Percentiles rank a stretch among this genome's conserved stretches.
phyloP scores from a whole-genome alignment of 352 stramenopile species.

The Thalassiosira mediterranea region DNA sequence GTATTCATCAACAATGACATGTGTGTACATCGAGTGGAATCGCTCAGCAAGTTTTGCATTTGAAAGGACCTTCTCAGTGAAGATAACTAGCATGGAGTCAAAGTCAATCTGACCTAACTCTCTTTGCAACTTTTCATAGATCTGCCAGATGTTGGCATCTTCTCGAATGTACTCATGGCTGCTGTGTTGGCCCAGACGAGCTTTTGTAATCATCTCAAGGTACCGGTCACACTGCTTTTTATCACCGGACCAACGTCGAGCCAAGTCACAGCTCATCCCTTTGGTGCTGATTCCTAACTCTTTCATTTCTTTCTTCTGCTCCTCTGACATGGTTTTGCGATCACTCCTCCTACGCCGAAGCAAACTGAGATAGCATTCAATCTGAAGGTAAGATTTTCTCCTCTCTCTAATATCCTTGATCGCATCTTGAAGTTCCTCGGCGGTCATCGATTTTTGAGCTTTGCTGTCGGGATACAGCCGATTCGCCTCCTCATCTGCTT shows the following conservation, averaged over 20 bases:
- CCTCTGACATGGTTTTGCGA: too few species aligned
- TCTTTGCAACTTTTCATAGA: slow-evolving; percentile 24
- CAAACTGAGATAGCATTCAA: too few species aligned
- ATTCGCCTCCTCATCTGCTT: too few species aligned
- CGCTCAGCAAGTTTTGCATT: slow-evolving; percentile 9
- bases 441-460: too few species aligned
- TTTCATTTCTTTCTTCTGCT: too few species aligned
- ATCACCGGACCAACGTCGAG: not conserved
- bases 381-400: too few species aligned
- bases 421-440: too few species aligned
- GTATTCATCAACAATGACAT: slow-evolving; percentile 55
- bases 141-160: slow-evolving; percentile 18
- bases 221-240: slow-evolving; percentile 5
- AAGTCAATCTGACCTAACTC: slow-evolving; percentile 28
- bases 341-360: too few species aligned
- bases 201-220: slow-evolving; percentile 19
- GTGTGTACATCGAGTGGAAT: slow-evolving; percentile 24
- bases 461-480: too few species aligned
- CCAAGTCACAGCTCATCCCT: slow-evolving; percentile 3
- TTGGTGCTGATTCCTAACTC: too few species aligned
- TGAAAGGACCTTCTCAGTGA: slow-evolving; percentile 14
- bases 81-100: slow-evolving; percentile 33
- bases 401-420: too few species aligned
- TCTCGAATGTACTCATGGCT: slow-evolving; percentile 25
- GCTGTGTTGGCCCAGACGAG: slow-evolving; percentile 14